Evolutionary conservation across 2,329 filamentous ascomycete genomes (phyloP), one percentile per base, ranked within the genome.

Genomic region (Trichoderma afroharzianum): DNA sequence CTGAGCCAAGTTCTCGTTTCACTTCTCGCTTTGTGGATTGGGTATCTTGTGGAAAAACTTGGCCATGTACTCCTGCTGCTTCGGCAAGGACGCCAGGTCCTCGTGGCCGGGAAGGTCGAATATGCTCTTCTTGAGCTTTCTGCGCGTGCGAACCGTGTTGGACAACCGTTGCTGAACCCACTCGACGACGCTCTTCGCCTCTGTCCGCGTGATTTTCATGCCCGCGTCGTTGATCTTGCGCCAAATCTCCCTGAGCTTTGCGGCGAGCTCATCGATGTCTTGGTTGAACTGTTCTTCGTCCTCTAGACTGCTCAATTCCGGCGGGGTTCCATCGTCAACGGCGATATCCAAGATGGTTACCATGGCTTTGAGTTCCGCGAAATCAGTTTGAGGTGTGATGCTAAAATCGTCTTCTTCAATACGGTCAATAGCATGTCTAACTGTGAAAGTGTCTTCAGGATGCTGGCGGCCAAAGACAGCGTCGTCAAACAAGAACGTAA

Each of bases 161-260:
- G 90, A 82, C 15, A 98, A 84, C 70, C 95, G 88, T 76, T 92
- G 90, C 72, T 91, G 87, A n/a, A 97, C 82, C 71, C 90, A 87
- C 76, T 97, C 92, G 50, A 97, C 85, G 12, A 87, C 86, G 68
- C 90, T 90, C 81, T 97, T 97, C 14, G 92, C 90, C 77, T 97
- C 90, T 33, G 93, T 92, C 33, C 92, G 88, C 18, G 88, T 87
- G 71, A 96, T 85, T 26, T 89, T 89, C 58, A 93, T 91, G 53
- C 93, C 93, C 1, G 90, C 87, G 76, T 94, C 93, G 72, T 91
- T 87, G 76, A 97, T 97, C 50, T 86, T 86, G 71, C 84, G 83
- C 80, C 85, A 85, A 36, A 90, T 82, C 18, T 81, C 79, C 73
- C 90, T 88, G 66, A 97, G 83, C 39, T 83, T 84, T 21, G 82